A percentile compares a stretch with the other conserved stretches of the same genome.
phyloP scores from a whole-genome alignment of 495 filamentous ascomycete species.

The Tuber borchii region DNA sequence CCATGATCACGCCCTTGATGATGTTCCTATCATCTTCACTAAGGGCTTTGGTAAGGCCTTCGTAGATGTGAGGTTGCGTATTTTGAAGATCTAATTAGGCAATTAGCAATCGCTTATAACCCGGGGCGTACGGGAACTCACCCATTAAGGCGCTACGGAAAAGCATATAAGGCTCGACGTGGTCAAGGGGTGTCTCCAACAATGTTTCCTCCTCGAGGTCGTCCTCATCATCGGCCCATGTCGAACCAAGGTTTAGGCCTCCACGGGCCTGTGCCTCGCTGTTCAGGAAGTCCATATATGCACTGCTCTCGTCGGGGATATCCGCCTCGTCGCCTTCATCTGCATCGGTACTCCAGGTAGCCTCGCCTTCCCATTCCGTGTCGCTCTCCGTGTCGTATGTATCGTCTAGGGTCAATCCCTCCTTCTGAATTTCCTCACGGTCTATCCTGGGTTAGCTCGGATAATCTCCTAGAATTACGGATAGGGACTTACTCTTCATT shows the following conservation, averaged over 20 bases:
- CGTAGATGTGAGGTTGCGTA: conserved; percentile 83
- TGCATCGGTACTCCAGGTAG: conserved; percentile 66
- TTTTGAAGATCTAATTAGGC: conserved; percentile 66
- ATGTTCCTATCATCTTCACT: conserved; percentile 72
- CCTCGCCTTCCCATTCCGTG: conserved; percentile 64
- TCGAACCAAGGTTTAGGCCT: neutral
- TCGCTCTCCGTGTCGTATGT: conserved; percentile 65
- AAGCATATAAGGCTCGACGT: conserved; percentile 83
- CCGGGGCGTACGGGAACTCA: conserved; percentile 48
- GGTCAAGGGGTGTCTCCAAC: conserved; percentile 88
- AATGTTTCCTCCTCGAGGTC: conserved; percentile 85
- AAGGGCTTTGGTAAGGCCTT: conserved; percentile 68
- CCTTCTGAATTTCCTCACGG: conserved; percentile 86
- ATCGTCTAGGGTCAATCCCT: conserved; percentile 68
- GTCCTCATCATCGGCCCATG: conserved; percentile 63
- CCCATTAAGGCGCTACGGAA: conserved; percentile 76
- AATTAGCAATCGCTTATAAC: conserved; percentile 21
- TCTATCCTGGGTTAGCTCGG: conserved; percentile 45
- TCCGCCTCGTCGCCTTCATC: conserved; percentile 52
- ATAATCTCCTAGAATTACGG: neutral
- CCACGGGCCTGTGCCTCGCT: conserved; percentile 58
- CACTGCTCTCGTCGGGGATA: conserved; percentile 72
- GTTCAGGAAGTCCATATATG: conserved; percentile 92
- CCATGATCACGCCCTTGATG: conserved; percentile 60
- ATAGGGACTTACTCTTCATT: conserved; percentile 59